These are phyloP conservation scores for Lasiodiplodia sp. DNA, from an alignment of 2,329 filamentous ascomycete species.

Conservation along the genomic window DNA sequence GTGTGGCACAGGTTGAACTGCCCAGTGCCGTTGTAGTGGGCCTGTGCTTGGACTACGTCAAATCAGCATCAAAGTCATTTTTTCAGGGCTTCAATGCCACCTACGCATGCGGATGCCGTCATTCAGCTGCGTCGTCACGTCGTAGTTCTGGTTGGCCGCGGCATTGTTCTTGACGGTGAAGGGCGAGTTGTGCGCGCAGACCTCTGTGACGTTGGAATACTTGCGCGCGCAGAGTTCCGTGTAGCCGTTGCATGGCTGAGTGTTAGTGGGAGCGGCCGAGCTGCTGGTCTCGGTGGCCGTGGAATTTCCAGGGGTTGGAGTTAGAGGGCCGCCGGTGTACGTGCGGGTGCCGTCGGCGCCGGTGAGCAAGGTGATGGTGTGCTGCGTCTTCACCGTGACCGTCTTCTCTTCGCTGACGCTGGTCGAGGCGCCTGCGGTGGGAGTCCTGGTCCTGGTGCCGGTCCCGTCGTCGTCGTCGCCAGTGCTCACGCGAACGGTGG, in stretches of 20 bases:
- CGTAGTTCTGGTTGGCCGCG: conserved; percentile 47
- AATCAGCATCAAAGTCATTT: background rate
- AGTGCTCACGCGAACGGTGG: conserved; percentile 23
- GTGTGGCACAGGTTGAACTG: conserved; percentile 79
- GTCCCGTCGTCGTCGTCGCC: background rate
- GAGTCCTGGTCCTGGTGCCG: conserved; percentile 2
- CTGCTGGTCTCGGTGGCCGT: conserved; percentile 37
- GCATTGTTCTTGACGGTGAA: conserved; percentile 45
- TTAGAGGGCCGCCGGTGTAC: conserved; percentile 25
- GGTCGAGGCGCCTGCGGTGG: conserved; percentile 10
- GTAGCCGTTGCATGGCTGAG: conserved; percentile 52
- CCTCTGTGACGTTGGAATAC: conserved; percentile 52
- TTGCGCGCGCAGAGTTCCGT: conserved; percentile 48
- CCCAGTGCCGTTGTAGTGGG: conserved; percentile 64
- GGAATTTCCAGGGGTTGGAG: conserved; percentile 3
- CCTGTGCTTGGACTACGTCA: conserved; percentile 64
- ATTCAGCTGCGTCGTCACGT: conserved; percentile 48
- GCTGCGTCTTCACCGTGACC: conserved; percentile 17
- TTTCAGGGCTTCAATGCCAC: background rate
- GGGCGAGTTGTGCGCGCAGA: conserved; percentile 50
- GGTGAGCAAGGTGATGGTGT: conserved; percentile 26
- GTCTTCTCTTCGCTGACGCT: conserved; percentile 20
- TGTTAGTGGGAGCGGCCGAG: conserved; percentile 45
- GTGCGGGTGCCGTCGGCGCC: conserved; percentile 21
- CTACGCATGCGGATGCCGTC: conserved; percentile 49